These are phyloP conservation scores for Pichia sp. DNA, from an alignment of 1,139 yeast genomes.

Conservation along the genomic window DNA sequence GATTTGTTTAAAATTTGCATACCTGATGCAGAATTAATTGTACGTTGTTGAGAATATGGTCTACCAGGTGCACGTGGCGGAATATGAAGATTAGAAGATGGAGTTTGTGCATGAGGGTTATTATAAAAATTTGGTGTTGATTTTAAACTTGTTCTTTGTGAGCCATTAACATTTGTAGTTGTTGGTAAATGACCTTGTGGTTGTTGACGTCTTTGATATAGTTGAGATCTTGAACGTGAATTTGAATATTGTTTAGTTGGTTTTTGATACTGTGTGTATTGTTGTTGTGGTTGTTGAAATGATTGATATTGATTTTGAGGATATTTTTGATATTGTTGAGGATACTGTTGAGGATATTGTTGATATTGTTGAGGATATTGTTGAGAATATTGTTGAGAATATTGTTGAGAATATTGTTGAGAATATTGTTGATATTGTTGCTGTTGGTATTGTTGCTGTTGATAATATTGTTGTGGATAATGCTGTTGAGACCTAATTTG, in stretches of 20 bases:
- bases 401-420: not conserved
- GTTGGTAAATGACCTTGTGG: conserved; percentile 3
- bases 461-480: not conserved
- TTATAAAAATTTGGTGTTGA: not conserved
- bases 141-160: not conserved
- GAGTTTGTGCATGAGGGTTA: conserved; percentile 1
- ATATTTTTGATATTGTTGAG: too few species aligned
- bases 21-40: too few species aligned
- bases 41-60: too few species aligned
- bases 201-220: conserved; percentile 16
- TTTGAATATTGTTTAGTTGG: not conserved
- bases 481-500: not conserved
- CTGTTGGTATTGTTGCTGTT: not conserved
- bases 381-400: not conserved
- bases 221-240: conserved; percentile 3
- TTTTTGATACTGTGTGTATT: conserved; percentile 1
- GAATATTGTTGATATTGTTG: not conserved
- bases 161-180: not conserved
- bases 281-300: not conserved
- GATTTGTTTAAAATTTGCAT: not conserved
- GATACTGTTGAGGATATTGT: not conserved
- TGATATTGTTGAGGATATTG: conserved; percentile 1
- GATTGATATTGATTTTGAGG: not conserved
- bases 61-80: not conserved
- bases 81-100: not conserved